phyloP scores from a whole-genome alignment of 108 stramenopile species.

The Cylindrotheca closterium region DNA sequence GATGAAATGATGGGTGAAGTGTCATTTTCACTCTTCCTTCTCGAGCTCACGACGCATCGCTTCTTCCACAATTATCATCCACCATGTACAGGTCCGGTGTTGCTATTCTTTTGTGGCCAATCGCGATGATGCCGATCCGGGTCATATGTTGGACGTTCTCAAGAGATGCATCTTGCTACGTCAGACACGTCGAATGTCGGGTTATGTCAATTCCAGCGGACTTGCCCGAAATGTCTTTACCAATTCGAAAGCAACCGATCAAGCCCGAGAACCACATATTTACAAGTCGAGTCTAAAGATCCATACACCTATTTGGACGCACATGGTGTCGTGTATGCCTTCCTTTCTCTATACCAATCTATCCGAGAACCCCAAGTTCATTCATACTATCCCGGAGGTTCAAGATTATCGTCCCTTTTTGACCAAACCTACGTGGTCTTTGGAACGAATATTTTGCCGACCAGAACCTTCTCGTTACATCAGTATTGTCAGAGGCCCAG shows the following conservation, averaged over 20 bases:
- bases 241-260: conserved; percentile 18
- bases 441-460: conserved; percentile 48
- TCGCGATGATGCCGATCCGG: neutral
- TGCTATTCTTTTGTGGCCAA: conserved; percentile 10
- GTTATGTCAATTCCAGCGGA: conserved; percentile 1
- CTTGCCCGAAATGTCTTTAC: conserved; percentile 14
- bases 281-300: neutral
- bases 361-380: conserved; percentile 37
- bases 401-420: conserved; percentile 51
- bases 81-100: neutral
- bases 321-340: neutral
- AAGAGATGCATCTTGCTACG: conserved; percentile 19
- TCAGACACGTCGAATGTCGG: conserved; percentile 16
- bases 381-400: conserved; percentile 50
- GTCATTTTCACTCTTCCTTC: too few species aligned
- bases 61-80: too few species aligned
- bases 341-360: conserved; percentile 19
- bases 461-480: conserved; percentile 29
- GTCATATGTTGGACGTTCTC: conserved; percentile 15
- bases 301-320: neutral
- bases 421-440: conserved; percentile 53
- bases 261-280: neutral
- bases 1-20: too few species aligned
- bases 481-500: conserved; percentile 39
- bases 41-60: too few species aligned